Percentiles rank a stretch among this genome's conserved stretches.
phyloP scores from a whole-genome alignment of 257 asterid species.

The Forsythia viridissima region DNA sequence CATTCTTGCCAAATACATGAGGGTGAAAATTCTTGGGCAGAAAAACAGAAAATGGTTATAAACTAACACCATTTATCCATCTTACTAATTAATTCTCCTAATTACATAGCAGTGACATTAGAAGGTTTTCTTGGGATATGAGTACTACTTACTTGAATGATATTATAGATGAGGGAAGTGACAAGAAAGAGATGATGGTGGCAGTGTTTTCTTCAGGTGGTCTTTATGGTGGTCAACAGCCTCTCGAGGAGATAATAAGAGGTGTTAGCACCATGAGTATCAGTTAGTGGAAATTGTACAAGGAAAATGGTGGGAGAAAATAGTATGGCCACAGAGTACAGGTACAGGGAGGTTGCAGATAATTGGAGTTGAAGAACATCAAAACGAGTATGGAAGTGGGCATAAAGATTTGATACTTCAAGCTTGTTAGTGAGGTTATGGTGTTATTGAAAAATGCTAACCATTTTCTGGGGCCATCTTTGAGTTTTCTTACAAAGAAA shows the following conservation, averaged over 20 bases:
- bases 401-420: background rate
- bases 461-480: background rate
- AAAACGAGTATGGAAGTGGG: background rate
- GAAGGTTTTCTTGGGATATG: background rate
- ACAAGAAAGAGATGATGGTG: background rate
- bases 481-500: background rate
- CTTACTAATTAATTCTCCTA: background rate
- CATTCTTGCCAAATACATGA: background rate
- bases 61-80: background rate
- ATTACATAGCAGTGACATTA: background rate
- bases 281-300: background rate
- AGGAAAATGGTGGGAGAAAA: background rate
- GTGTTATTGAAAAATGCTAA: background rate
- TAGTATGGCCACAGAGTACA: background rate
- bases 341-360: background rate
- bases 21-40: background rate
- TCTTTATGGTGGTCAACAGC: background rate
- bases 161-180: background rate
- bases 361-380: background rate
- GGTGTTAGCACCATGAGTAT: background rate
- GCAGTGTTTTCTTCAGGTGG: background rate
- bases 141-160: background rate
- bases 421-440: background rate
- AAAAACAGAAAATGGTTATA: background rate
- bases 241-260: background rate